Evolutionary conservation across 139 green algal genomes (phyloP), one percentile per base, ranked within the genome.

Genomic region (Helicosporidium sp.): DNA sequence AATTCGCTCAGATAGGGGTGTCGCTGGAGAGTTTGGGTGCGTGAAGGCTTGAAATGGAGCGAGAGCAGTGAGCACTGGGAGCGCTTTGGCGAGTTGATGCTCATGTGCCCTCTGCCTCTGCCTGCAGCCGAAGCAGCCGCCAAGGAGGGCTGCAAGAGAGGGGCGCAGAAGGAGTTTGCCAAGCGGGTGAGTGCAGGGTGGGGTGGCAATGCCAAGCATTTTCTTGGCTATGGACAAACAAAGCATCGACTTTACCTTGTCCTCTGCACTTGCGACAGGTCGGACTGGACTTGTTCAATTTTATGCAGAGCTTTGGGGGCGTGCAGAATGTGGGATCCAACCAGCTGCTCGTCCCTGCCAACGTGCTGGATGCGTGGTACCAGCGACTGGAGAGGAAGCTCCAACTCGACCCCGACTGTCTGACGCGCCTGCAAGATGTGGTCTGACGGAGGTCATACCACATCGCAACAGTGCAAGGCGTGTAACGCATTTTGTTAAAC

Each of bases 101-200:
- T n/a, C n/a, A n/a, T n/a, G n/a, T n/a, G n/a, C n/a, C n/a, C n/a
- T n/a, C n/a, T n/a, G n/a, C n/a, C n/a, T n/a, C 16, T 49, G 26
- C 6, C 44, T 29, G 44, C 26, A 49, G 44, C 25, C 16, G 59
- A 76, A 27, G 29, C 66, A 16, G 25, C 36, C 8, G 33, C 40
- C 4, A 68, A 68, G 37, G 63, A 74, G 43, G 48, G 54, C 37
- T 39, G 26, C 26, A 54, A 64, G 26, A 31, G 77, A 22, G 73
- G 58, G 1, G 60, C 57, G 25, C 75, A 74, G 41, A 40, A 68
- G 29, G 55, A 73, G 16, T 80, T 75, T 52, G 70, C 58, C 5
- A 65, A 68, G 46, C 42, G 62, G 7, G 72, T 83, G 5, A 18
- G 39, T 39, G n/a, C n/a, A n/a, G n/a, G n/a, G n/a, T n/a, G n/a